phyloP scores from a whole-genome alignment of 1,284 basidiomycete genomes.

The Sanguinoderma infundibulare region DNA sequence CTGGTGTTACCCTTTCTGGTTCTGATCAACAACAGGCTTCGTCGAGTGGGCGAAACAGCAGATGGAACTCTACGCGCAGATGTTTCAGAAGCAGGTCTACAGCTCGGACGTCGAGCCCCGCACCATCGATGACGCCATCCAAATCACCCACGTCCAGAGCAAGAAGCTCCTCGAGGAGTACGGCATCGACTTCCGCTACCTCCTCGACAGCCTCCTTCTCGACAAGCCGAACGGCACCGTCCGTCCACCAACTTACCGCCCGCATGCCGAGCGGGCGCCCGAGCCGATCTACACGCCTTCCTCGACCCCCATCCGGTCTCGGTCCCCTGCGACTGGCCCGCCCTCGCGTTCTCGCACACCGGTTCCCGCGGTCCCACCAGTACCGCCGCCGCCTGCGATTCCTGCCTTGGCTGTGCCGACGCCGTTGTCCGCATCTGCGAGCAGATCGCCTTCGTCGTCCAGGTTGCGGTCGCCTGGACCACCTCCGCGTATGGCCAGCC shows the following conservation, averaged over 20 bases:
- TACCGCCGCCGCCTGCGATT: constrained; percentile 14
- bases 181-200: constrained; percentile 90
- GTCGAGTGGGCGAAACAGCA: constrained; percentile 94
- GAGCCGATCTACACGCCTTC: constrained; percentile 35
- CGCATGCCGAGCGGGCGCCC: constrained; percentile 33
- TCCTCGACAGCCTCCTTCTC: constrained; percentile 74
- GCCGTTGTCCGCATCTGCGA: constrained; percentile 22
- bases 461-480: constrained; percentile 27
- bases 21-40: constrained; percentile 63
- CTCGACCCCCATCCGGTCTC: constrained; percentile 32
- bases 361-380: constrained; percentile 29
- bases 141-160: constrained; percentile 79
- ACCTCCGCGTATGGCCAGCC: constrained; percentile 26
- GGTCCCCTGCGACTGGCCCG: constrained; percentile 37
- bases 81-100: constrained; percentile 93
- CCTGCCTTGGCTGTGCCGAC: constrained; percentile 20
- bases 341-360: constrained; percentile 29
- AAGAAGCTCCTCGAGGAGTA: constrained; percentile 90
- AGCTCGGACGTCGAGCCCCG: constrained; percentile 73
- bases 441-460: constrained; percentile 26
- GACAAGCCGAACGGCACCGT: constrained; percentile 47
- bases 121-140: constrained; percentile 76
- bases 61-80: constrained; percentile 83
- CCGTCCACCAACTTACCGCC: constrained; percentile 40
- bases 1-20: neutral